phyloP scores from a whole-genome alignment of 1,284 basidiomycete genomes.

The Polyporus tsugae region DNA sequence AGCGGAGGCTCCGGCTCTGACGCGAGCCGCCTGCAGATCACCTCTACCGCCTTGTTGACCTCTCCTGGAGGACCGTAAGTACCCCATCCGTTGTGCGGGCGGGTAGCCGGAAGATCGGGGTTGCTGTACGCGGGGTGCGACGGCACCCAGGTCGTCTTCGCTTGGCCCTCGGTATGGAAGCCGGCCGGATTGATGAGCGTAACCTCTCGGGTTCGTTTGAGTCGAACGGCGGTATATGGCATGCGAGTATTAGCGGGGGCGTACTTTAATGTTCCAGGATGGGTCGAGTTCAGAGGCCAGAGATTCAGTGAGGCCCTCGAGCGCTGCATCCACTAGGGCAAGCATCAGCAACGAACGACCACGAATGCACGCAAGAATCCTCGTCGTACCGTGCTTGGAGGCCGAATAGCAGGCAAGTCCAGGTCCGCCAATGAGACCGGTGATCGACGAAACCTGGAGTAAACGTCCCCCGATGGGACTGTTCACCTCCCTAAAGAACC shows the following conservation, averaged over 20 bases:
- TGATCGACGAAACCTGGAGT: slow-evolving; percentile 23
- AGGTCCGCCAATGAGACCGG: slow-evolving; percentile 11
- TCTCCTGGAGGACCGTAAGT: slow-evolving; percentile 8
- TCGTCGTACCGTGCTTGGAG: slow-evolving; percentile 14
- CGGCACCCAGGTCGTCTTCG: neutral
- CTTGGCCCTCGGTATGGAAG: slow-evolving; percentile 12
- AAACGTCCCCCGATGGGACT: slow-evolving; percentile 20
- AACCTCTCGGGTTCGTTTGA: neutral
- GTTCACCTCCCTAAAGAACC: slow-evolving; percentile 48
- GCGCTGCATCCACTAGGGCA: no score
- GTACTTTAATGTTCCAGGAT: no score
- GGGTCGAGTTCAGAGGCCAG: slow-evolving; percentile 44
- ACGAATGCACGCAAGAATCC: neutral
- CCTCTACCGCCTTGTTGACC: slow-evolving; percentile 15
- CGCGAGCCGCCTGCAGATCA: slow-evolving; percentile 22
- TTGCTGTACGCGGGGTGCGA: slow-evolving; percentile 20
- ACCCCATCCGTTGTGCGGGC: neutral
- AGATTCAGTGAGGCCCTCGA: slow-evolving; percentile 44
- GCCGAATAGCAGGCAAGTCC: slow-evolving; percentile 17
- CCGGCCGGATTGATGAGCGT: no score
- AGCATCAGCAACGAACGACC: neutral
- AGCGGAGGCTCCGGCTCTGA: slow-evolving; percentile 23
- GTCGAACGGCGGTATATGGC: no score
- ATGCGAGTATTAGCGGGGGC: no score
- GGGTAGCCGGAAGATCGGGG: neutral